Evolutionary conservation across 1,139 yeast genomes (phyloP), one percentile per base, ranked within the genome.

Genomic region (Entelexis sorbosivorans): DNA sequence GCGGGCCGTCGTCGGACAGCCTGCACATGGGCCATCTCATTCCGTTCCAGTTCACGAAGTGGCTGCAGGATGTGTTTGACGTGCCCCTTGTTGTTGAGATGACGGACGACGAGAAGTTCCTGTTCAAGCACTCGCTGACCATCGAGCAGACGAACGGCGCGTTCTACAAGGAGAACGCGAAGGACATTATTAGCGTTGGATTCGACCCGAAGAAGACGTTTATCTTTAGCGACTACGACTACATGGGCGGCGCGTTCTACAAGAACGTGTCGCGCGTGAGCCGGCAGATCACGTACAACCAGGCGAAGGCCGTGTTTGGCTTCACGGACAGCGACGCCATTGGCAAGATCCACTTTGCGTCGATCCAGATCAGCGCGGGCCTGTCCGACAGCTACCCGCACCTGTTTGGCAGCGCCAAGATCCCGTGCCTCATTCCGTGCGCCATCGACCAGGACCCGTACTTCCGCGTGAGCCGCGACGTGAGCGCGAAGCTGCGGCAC

Each of bases 361-460:
- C 95, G 50, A 79, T 93, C 62, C 98, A 93, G 73, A 91, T 93
- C 62, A 86, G 97, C 29, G 81, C 97, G 19, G 93, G 96, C 2
- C 89, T 93, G 73, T 94, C 96, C 54, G 83, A 91, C 46, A 85
- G 96, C 14, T 93, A 86, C 76, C 98, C 98, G 2, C 95, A 83
- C 60, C 83, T 93, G 31, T 77, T 93, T 61, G 96, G 87, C 11
- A 73, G 82, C 47, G 82, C 83, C 68, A 89, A 96, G 1, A 66
- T 72, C 43, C 98, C 96, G 54, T 86, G 96, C 69, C 74, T 93
- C 68, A 93, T 93, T 68, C 99, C 99, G 38, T 93, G 98, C 75
- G 99, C 99, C 45, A 93, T 93, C 67, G 99, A 93, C 67, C 96
- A 89, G 72, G 99, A 93, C 68, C 98, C 99, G 36, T 93, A 93